Evolutionary conservation across 2,329 filamentous ascomycete genomes (phyloP), one percentile per base, ranked within the genome.

Genomic region (Camillea tinctor): DNA sequence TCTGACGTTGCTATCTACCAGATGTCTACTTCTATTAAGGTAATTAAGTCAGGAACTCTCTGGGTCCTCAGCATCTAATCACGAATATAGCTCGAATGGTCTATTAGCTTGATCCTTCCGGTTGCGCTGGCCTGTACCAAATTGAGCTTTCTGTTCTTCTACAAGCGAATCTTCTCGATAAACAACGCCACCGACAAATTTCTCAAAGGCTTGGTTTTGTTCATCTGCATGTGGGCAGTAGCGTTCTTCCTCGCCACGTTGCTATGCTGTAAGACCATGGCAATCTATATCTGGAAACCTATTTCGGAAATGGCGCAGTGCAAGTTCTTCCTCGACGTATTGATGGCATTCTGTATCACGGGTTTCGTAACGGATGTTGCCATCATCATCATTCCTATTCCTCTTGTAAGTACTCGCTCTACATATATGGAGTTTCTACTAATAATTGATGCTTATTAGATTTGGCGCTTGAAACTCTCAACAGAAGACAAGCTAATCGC

Each of bases 71-170:
- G 13, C n/a, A 30, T 30, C n/a, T 24, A 19, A 58, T 9, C n/a
- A 53, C 13, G 26, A 30, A 23, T 44, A 44, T 23, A 58, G 60
- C 30, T 58, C 21, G 40, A 62, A 60, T 62, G 23, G 19, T 30
- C 57, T 8, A 22, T 58, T 24, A 26, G 23, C 48, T n/a, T 60
- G 20, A 58, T 67, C 24, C 57, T 66, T 7, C 65, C 65, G 1
- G 11, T 66, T 1, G 44, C 57, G 1, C 19, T 67, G 19, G 65
- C 58, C 3, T 61, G 58, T 23, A 61, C 50, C n/a, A 66, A 67
- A 49, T 30, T 54, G 1, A 60, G 61, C 26, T 63, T 68, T 20
- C 50, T 68, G 2, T 58, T 60, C 19, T 67, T 67, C 23, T 67
- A 67, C 52, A 56, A 36, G 50, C 54, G 65, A 17, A 62, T 67